phyloP scores from a whole-genome alignment of 352 stramenopile genomes.

The Aphanomyces cochlioides region DNA sequence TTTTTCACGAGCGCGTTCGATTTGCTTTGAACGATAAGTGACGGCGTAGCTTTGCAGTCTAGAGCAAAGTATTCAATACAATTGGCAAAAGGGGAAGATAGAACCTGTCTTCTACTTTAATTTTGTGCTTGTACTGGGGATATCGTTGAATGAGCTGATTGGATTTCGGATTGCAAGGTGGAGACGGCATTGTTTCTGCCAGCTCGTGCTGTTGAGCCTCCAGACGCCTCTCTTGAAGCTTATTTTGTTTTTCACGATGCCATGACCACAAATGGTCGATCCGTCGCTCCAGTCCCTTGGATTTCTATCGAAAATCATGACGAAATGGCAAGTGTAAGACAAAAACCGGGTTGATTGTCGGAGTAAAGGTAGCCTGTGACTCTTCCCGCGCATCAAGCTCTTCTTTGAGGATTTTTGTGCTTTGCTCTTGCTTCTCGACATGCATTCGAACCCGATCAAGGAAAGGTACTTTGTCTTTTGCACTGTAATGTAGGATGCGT shows the following conservation, averaged over 20 bases:
- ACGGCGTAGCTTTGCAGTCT: conserved; percentile 60
- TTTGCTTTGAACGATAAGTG: conserved; percentile 67
- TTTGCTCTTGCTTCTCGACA: conserved; percentile 39
- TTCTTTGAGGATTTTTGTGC: conserved; percentile 48
- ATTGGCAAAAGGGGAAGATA: neutral
- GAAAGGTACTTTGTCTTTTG: conserved; percentile 58
- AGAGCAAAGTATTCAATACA: conserved; percentile 26
- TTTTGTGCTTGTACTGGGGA: conserved; percentile 24
- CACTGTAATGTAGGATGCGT: conserved; percentile 44
- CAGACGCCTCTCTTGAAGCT: conserved; percentile 44
- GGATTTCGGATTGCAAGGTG: conserved; percentile 40
- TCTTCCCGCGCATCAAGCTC: conserved; percentile 39
- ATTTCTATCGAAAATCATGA: conserved; percentile 39
- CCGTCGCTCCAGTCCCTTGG: conserved; percentile 51
- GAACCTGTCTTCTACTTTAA: conserved; percentile 59
- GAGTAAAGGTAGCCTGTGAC: conserved; percentile 34
- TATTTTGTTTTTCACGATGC: conserved; percentile 56
- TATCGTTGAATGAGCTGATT: conserved; percentile 34
- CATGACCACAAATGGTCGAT: conserved; percentile 63
- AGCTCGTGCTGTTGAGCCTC: conserved; percentile 38
- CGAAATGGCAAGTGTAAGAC: neutral
- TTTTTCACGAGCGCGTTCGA: conserved; percentile 42
- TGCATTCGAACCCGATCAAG: conserved; percentile 57
- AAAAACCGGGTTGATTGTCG: conserved; percentile 59
- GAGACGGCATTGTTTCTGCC: conserved; percentile 37